phyloP scores from a whole-genome alignment of 2,329 filamentous ascomycete genomes.

The Pseudogymnoascus sp. region DNA sequence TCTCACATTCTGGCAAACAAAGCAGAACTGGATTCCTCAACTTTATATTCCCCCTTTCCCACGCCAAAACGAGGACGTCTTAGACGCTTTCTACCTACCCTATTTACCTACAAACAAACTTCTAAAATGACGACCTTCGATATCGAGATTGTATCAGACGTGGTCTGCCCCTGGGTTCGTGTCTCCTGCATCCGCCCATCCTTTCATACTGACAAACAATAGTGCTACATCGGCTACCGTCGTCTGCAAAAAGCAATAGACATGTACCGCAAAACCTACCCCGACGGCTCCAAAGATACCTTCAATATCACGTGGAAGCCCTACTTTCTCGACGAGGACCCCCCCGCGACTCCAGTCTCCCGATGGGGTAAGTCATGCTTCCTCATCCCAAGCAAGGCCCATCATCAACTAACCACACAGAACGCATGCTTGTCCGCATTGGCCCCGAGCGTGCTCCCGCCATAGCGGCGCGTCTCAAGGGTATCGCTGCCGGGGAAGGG shows the following conservation, averaged over 20 bases:
- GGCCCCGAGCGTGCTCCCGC: neutral
- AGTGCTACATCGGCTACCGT: conserved; percentile 72
- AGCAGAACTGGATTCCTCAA: neutral
- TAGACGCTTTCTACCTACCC: neutral
- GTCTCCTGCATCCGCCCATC: neutral
- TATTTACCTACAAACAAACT: neutral
- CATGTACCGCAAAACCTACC: conserved; percentile 56
- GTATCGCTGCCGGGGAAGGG: neutral
- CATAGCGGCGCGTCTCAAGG: neutral
- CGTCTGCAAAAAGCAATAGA: conserved; percentile 67
- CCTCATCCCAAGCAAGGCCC: neutral
- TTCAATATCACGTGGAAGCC: conserved; percentile 71
- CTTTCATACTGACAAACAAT: neutral
- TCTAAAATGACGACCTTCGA: conserved; percentile 64
- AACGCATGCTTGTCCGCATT: neutral
- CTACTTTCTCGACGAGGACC: conserved; percentile 62
- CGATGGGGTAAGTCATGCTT: neutral
- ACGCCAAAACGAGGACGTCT: neutral
- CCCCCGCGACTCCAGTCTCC: neutral
- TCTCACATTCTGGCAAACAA: neutral
- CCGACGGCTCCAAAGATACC: conserved; percentile 52
- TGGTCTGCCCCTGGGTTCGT: conserved; percentile 59
- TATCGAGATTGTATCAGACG: conserved; percentile 75
- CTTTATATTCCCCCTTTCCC: neutral
- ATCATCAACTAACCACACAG: neutral